Base-by-base conservation (phyloP, 225 moss, liverwort and hornwort genomes). In the Antitrichia curtipendula region DNA sequence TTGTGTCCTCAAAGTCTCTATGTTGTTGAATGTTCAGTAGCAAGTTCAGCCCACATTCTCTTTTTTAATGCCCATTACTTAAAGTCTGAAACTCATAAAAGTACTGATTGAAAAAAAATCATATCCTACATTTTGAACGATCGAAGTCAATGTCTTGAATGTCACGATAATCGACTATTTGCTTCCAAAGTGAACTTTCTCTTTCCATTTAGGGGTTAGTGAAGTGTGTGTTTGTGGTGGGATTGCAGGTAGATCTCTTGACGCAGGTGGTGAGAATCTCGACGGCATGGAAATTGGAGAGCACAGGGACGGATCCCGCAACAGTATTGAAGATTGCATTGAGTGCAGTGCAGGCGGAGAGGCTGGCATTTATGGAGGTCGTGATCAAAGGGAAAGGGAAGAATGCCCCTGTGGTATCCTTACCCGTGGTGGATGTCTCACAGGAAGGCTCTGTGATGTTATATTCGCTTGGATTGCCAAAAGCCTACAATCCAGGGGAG, bases 241-340 rank as follows among this genome's bases (percentile, higher is more conserved):
- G 27, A 58, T 80, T 86, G 87, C 90, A 97, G 97, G 92, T 97
- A 82, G 97, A 97, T 90, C 92, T 97, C 47, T 85, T 91, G 66
- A 87, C 95, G 32, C 96, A 96, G 88, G 92, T 97, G 83, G 97
- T 95, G 49, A 93, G 96, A 91, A 87, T 91, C 40, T 85, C 91
- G 60, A 90, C 93, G 23, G 80, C 91, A 86, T 93, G 94, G 83
- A 96, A 81, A 95, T 89, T 91, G 74, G 96, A 96, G 88, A 98
- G 96, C 75, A 88, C 88, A 38, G 96, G 93, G 50, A 66, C 93
- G 64, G 94, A 96, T 47, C 86, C 93, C 69, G 95, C 91, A 27
- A 88, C 92, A 49, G 92, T 94, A 65, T 70, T 96, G 87, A 86
- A 95, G 74, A 47, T 98, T 47, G 94, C 95, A 43, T 84, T 96